Conservation (phyloP, 2,329 filamentous ascomycete species). For the Myriosclerotinia duriaeana region DNA sequence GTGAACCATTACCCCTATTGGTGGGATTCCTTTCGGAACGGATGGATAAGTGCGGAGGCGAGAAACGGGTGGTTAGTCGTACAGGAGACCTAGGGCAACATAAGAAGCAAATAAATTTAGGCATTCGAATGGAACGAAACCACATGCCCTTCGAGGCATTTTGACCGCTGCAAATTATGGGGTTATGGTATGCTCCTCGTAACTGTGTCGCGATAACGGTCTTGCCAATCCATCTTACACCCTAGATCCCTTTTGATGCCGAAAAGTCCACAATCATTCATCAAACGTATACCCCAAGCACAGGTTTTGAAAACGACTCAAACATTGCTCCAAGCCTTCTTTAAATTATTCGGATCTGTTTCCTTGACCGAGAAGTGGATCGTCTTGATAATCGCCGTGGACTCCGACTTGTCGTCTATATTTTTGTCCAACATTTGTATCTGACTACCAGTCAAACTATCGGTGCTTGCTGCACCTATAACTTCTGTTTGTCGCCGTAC, state of each 20-base stretch:
- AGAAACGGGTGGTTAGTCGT: not conserved
- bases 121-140: not conserved
- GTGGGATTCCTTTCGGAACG: slow-evolving; percentile 13
- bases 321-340: slow-evolving; percentile 16
- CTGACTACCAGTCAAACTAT: slow-evolving; percentile 9
- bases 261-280: not conserved
- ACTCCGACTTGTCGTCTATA: slow-evolving; percentile 1
- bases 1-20: slow-evolving; percentile 10
- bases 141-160: not conserved
- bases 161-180: too few species aligned
- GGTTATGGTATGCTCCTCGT: not conserved
- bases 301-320: not conserved
- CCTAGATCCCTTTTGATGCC: not conserved
- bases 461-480: slow-evolving; percentile 5
- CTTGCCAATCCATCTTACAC: not conserved
- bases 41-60: slow-evolving; percentile 1
- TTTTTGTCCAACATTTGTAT: not conserved
- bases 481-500: slow-evolving; percentile 1
- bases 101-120: not conserved
- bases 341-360: not conserved
- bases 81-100: not conserved
- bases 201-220: too few species aligned
- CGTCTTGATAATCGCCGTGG: slow-evolving; percentile 3
- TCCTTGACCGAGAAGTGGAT: slow-evolving; percentile 9
- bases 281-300: not conserved